Evolutionary conservation across 1,284 basidiomycete species (phyloP).

Genomic region (Schizopora paradoxa): DNA sequence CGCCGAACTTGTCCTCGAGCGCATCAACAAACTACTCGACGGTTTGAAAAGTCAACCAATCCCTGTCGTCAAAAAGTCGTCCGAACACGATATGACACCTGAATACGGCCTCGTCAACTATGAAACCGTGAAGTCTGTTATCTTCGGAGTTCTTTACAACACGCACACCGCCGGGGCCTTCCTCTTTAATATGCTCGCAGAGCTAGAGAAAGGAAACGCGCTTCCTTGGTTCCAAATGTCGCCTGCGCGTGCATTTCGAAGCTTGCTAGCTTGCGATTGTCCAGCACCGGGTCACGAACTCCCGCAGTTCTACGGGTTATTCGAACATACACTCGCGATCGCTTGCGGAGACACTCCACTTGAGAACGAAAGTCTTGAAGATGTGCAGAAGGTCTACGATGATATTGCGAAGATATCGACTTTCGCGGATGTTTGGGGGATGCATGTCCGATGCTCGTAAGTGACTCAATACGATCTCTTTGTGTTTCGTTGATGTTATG

Average conservation of each 20-base stretch:
- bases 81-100: no score
- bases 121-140: conserved; percentile 3
- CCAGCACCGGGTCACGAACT: not conserved
- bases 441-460: conserved; percentile 1
- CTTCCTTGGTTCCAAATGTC: not conserved
- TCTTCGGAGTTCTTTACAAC: conserved; percentile 15
- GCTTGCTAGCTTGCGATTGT: conserved; percentile 5
- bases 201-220: conserved; percentile 16
- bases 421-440: conserved; percentile 16
- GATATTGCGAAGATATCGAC: conserved; percentile 11
- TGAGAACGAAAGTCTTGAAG: not conserved
- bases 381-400: conserved; percentile 4
- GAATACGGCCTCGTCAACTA: conserved; percentile 14
- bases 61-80: not conserved
- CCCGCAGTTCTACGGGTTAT: not conserved
- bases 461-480: not conserved
- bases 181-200: conserved; percentile 9
- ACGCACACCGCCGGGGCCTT: conserved; percentile 5
- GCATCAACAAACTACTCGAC: not conserved
- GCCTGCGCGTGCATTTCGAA: no score
- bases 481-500: not conserved
- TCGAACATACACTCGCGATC: conserved; percentile 11
- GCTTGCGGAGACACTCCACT: conserved; percentile 15
- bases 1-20: not conserved
- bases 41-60: not conserved